Evolutionary conservation across 176 grass and related monocot genomes (phyloP), one percentile per base, ranked within the genome.

Genomic region (Aegilops speltoides): DNA sequence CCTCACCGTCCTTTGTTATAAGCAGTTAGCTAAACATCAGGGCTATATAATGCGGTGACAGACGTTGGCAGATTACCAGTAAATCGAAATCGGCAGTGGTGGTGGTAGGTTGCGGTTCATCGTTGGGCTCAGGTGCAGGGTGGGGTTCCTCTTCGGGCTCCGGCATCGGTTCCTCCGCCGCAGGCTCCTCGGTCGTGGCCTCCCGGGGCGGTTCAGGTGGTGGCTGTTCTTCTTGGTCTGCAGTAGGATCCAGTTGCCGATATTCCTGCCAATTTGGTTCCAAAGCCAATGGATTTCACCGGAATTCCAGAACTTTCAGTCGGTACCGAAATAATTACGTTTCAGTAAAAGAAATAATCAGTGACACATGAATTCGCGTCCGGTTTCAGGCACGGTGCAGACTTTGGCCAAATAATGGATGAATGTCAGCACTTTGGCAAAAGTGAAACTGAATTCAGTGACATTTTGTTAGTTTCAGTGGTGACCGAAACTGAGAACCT

Each of bases 31-130:
- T 85, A 68, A 68, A 77, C 22, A 62, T 63, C 1, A 14, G 28
- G 54, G 43, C 7, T 0, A 9, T 59, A 0, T 59, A 56, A 56
- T 59, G 34, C 67, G 77, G 0, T 19, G 65, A 15, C 2, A 60
- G 38, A 26, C 20, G 38, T 1, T 8, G 41, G 72, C 67, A n/a
- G 74, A 15, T 72, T 37, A 93, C 93, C 86, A 97, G 68, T 37
- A 97, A 83, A 88, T 97, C 95, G n/a, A 97, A 83, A 85, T 97
- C 95, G n/a, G 38, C 82, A 32, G 86, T 89, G 12, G 89, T 87
- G 12, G 86, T 80, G 12, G 82, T 78, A 29, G 82, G 87, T 87
- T 97, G 67, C 62, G 87, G 57, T 59, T 79, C 86, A 72, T 80
- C 63, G 5, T 82, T 76, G 15, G 46, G 4, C 34, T 61, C 71